Evolutionary conservation across 345 rosid genomes (phyloP).

Genomic region (Salix purpurea): DNA sequence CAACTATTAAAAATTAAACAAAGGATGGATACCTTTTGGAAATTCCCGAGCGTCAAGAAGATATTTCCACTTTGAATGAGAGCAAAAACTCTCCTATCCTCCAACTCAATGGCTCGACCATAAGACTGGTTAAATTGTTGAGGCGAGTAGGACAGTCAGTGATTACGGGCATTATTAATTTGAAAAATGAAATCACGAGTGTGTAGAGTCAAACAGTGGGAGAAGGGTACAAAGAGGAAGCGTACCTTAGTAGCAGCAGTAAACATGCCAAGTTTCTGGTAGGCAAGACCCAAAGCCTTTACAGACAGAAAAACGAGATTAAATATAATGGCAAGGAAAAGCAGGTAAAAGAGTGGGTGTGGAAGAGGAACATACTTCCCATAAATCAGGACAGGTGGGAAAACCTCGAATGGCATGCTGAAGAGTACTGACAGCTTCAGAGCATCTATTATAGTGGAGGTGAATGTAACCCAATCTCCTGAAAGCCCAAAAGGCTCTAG

Average conservation of each 20-base stretch:
- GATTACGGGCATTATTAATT: background rate
- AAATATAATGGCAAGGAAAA: background rate
- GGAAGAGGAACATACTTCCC: conserved; percentile 63
- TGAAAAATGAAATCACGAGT: background rate
- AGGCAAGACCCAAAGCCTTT: conserved; percentile 90
- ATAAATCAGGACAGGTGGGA: conserved; percentile 69
- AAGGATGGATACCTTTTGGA: conserved; percentile 55
- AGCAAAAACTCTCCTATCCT: conserved; percentile 58
- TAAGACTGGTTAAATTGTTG: conserved; percentile 44
- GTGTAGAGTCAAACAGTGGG: background rate
- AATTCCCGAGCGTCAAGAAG: conserved; percentile 84
- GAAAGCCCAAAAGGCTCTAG: conserved; percentile 96
- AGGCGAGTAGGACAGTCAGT: background rate
- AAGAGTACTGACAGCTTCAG: conserved; percentile 86
- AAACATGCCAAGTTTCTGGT: conserved; percentile 90
- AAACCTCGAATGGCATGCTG: conserved; percentile 93
- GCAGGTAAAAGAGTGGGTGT: background rate
- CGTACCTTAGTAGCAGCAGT: conserved; percentile 90
- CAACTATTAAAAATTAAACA: background rate
- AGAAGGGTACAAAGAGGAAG: background rate
- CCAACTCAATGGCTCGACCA: conserved; percentile 83
- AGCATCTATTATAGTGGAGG: conserved; percentile 68
- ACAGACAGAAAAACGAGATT: background rate
- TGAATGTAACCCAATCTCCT: conserved; percentile 76
- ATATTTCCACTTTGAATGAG: conserved; percentile 86